These are phyloP conservation scores for Clarireedia homoeocarpa DNA, from an alignment of 2,329 filamentous ascomycete species.

Conservation along the genomic window DNA sequence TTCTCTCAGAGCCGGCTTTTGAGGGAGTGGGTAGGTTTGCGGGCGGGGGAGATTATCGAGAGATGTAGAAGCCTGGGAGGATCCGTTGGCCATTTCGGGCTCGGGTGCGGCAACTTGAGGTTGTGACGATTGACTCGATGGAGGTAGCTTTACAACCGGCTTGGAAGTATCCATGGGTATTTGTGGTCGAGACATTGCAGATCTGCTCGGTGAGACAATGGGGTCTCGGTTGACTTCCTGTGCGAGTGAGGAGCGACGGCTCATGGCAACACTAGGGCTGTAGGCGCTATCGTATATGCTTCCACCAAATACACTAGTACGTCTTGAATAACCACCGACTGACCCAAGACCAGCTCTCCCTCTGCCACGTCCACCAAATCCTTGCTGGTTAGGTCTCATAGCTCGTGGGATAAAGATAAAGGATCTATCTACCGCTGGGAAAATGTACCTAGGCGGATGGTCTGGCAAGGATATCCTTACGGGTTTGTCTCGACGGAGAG, in stretches of 20 bases:
- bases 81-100: conserved; percentile 20
- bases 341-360: conserved; percentile 64
- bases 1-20: conserved; percentile 51
- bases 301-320: conserved; percentile 73
- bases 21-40: conserved; percentile 50
- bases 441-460: conserved; percentile 76
- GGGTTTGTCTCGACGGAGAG: conserved; percentile 89
- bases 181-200: conserved; percentile 62
- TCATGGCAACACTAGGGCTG: conserved; percentile 80
- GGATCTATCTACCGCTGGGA: conserved; percentile 80
- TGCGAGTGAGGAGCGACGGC: conserved; percentile 73
- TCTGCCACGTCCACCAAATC: conserved; percentile 57
- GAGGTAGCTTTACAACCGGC: conserved; percentile 78
- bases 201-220: conserved; percentile 73
- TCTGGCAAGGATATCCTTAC: conserved; percentile 87
- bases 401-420: conserved; percentile 98
- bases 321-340: conserved; percentile 61
- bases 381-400: conserved; percentile 85
- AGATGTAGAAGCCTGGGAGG: conserved; percentile 13
- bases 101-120: conserved; percentile 28
- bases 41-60: conserved; percentile 39
- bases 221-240: conserved; percentile 62
- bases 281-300: conserved; percentile 67
- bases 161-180: conserved; percentile 53
- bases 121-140: conserved; percentile 32